Evolutionary conservation across 352 stramenopile genomes (phyloP).

Genomic region (Halophytophthora batemanensis): DNA sequence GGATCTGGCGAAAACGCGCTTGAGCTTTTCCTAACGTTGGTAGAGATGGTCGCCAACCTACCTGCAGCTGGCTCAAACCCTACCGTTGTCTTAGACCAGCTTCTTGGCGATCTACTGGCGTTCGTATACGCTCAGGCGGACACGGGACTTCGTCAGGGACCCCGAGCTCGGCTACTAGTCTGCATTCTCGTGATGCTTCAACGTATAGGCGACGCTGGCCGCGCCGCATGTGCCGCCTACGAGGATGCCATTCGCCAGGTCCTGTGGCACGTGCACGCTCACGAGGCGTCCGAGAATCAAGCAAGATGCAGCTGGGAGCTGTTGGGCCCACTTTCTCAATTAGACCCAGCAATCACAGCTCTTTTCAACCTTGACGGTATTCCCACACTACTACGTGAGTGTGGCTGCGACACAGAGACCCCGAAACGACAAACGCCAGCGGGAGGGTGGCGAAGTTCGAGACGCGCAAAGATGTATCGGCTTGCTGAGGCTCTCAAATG

Average conservation of each 20-base stretch:
- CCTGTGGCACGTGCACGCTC: conserved; percentile 33
- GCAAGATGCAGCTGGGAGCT: conserved; percentile 53
- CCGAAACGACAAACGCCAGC: conserved; percentile 5
- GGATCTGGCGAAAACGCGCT: conserved; percentile 4
- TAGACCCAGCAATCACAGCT: conserved; percentile 51
- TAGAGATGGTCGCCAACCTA: conserved; percentile 31
- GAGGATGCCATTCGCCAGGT: conserved; percentile 59
- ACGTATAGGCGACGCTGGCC: conserved; percentile 43
- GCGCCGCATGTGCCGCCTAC: conserved; percentile 44
- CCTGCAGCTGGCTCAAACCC: conserved; percentile 16
- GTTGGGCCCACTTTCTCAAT: conserved; percentile 44
- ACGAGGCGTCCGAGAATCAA: conserved; percentile 25
- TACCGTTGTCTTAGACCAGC: conserved; percentile 28
- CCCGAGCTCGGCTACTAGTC: conserved; percentile 46
- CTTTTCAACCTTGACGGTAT: conserved; percentile 69
- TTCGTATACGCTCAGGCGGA: conserved; percentile 44
- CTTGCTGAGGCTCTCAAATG: conserved; percentile 66
- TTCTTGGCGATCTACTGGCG: conserved; percentile 34
- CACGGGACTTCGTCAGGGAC: conserved; percentile 22
- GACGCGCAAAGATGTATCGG: conserved; percentile 19
- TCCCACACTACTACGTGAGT: conserved; percentile 50
- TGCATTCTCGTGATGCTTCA: conserved; percentile 56
- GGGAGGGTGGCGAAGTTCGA: conserved; percentile 12
- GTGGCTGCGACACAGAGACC: conserved; percentile 15
- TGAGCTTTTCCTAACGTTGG: conserved; percentile 29